Base-by-base conservation (phyloP, 73 alveolate genomes). In the Paramecium octaurelia region DNA sequence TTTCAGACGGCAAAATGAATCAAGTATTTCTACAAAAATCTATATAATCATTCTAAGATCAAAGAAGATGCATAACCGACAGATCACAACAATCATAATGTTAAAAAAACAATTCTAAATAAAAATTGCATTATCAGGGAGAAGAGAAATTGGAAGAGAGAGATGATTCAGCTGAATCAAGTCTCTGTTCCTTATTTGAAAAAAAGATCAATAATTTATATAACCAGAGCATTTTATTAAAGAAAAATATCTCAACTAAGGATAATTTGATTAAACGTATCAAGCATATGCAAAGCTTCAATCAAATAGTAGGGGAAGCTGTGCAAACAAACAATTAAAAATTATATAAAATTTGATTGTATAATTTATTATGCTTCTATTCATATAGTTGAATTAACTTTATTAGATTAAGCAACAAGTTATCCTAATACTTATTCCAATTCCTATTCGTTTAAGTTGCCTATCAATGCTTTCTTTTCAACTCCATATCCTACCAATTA, bases 131-230 rank as follows among this genome's bases (percentile, higher is more conserved):
- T 31, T 68, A 29, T 68, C 8, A 68, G 9, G 54, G 54, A 0
- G 48, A 68, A 21, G 31, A 12, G 2, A 12, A 68, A 24, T 35
- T 31, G 6, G 88, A 75, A 42, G 68, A 75, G 20, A 38, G 58
- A 35, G 88, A 75, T 75, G 88, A 38, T 75, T 75, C 88, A 6
- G 88, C 88, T 21, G 60, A 75, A 38, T 75, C 88, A 4, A 38
- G 68, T 42, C 59, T 75, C 10, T 75, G 60, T 42, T 75, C 88
- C 7, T 42, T 38, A 75, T 75, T 75, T 75, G 88, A 75, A 42
- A 38, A 75, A 20, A 75, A 75, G 34, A 75, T 75, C 46, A 23
- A 42, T 12, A n/a, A 35, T 75, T 75, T 75, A 42, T 75, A 75
- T 42, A 42, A 75, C 35, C 35, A 75, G 69, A 75, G 88, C 14